These are phyloP conservation scores for Penicillium malachiteum DNA, from an alignment of 495 filamentous ascomycete species.

Conservation along the genomic window DNA sequence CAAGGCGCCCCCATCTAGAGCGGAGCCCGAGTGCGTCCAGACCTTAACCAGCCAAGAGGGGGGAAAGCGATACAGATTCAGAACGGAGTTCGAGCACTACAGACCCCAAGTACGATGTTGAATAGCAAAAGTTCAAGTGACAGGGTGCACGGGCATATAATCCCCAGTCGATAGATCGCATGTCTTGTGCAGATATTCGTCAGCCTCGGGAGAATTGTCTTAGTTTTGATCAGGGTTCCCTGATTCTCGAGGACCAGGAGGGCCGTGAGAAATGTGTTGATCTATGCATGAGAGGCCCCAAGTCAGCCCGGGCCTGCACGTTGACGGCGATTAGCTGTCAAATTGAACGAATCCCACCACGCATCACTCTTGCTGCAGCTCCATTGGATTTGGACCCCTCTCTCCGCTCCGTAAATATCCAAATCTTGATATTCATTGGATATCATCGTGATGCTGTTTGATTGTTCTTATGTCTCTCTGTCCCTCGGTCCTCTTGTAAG, in stretches of 20 bases:
- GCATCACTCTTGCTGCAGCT: slow-evolving; percentile 3
- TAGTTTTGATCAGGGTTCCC: too few species aligned
- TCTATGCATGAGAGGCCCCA: slow-evolving; percentile 7
- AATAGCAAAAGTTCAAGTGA: too few species aligned
- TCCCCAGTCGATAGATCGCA: too few species aligned
- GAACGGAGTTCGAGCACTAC: background rate
- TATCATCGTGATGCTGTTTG: background rate
- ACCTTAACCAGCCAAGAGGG: slow-evolving; percentile 6
- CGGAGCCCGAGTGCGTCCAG: slow-evolving; percentile 13
- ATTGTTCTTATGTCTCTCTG: background rate
- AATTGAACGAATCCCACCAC: slow-evolving; percentile 13
- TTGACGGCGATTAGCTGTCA: slow-evolving; percentile 1
- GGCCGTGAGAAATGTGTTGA: background rate
- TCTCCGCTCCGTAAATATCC: background rate
- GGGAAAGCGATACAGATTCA: background rate
- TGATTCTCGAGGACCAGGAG: background rate
- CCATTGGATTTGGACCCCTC: slow-evolving; percentile 4
- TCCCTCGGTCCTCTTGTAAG: slow-evolving; percentile 1
- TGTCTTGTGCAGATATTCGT: background rate
- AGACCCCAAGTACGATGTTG: background rate
- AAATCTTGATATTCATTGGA: background rate
- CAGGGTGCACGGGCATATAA: too few species aligned
- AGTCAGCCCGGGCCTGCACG: background rate
- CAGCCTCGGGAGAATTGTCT: background rate
- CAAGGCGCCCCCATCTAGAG: slow-evolving; percentile 5